Evolutionary conservation across 179 eudicot genomes (phyloP), one percentile per base, ranked within the genome.

Genomic region (Heliamphora pulchella): DNA sequence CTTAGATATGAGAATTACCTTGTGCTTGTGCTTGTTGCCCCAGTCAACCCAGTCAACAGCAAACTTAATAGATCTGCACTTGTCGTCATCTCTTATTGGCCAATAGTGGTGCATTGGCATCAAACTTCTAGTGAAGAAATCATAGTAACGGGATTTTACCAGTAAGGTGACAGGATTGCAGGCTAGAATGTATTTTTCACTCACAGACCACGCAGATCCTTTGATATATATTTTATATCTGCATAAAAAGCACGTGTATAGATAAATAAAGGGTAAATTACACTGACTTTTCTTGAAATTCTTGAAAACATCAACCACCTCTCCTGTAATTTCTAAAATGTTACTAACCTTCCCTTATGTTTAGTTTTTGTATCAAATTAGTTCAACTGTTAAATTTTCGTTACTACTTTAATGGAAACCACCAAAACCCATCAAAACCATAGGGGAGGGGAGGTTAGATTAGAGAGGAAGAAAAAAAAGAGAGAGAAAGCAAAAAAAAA

Each of bases 151-250:
- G 11, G 99, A 94, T 71, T 87, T 88, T 44, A 95, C 90, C 41
- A 91, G 53, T 46, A 93, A 85, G 39, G 93, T 80, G 22, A 92
- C 88, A 8, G 97, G 93, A 82, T 95, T 89, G 72, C 97, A 95
- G 1, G 95, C 95, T 17, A 92, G 94, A 85, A 95, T 93, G 84
- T 95, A 93, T 74, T 95, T 95, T 81, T 91, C 90, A 48, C 98
- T 93, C 80, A 95, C 98, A 9, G 98, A 95, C 98, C 97, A 93
- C 10, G 95, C 97, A 44, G 90, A 86, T n/a, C 97, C 98, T 86
- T 95, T 97, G 8, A 93, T 89, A 79, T 93, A 95, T 73, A 95
- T 91, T 79, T 95, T 93, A 78, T 91, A 95, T 81, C 97, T 95
- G 81, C 57, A 11, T 57, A 73, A 76, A 57, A 76, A 4, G 15